A percentile compares a stretch with the other conserved stretches of the same genome.
These are phyloP conservation scores for Calocybe cyanea DNA, from an alignment of 768 basidiomycete species.

Conservation along the genomic window DNA sequence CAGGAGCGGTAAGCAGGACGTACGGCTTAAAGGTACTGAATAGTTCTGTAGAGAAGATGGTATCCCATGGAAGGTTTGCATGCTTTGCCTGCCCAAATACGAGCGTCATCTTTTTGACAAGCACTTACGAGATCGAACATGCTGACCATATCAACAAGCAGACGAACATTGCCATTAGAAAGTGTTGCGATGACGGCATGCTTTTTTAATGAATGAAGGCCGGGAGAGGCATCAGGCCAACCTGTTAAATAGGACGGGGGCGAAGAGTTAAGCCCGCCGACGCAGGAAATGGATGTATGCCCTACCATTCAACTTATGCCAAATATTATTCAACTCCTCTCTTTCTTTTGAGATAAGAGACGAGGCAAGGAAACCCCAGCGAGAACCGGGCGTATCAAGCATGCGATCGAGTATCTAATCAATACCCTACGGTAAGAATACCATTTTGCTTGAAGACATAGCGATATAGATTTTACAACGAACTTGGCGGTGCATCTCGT, in stretches of 20 bases:
- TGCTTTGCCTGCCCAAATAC: conserved; percentile 48
- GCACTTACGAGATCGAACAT: not conserved
- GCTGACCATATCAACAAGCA: conserved; percentile 57
- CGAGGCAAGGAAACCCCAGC: conserved; percentile 48
- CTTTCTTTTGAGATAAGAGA: conserved; percentile 43
- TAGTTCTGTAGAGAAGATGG: conserved; percentile 56
- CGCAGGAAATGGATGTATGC: not conserved
- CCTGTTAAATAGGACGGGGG: conserved; percentile 26
- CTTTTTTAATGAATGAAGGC: conserved; percentile 49
- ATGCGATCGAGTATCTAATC: conserved; percentile 54
- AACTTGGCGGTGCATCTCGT: conserved; percentile 54
- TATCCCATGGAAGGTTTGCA: conserved; percentile 61
- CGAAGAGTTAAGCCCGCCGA: not conserved
- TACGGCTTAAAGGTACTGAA: conserved; percentile 67
- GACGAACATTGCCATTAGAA: conserved; percentile 61
- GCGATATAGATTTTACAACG: not conserved
- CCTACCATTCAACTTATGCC: conserved; percentile 59
- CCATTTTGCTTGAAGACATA: not conserved
- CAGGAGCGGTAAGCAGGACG: conserved; percentile 15
- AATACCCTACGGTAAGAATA: not conserved
- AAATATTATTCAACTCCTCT: conserved; percentile 41
- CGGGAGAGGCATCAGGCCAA: conserved; percentile 53
- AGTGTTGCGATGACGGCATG: conserved; percentile 46
- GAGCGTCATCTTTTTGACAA: not conserved
- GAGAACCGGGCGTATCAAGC: conserved; percentile 32